A percentile compares a stretch with the other conserved stretches of the same genome.
These are phyloP conservation scores for Pneumocystis sp. DNA, from an alignment of 1,139 yeast genomes.

Conservation along the genomic window DNA sequence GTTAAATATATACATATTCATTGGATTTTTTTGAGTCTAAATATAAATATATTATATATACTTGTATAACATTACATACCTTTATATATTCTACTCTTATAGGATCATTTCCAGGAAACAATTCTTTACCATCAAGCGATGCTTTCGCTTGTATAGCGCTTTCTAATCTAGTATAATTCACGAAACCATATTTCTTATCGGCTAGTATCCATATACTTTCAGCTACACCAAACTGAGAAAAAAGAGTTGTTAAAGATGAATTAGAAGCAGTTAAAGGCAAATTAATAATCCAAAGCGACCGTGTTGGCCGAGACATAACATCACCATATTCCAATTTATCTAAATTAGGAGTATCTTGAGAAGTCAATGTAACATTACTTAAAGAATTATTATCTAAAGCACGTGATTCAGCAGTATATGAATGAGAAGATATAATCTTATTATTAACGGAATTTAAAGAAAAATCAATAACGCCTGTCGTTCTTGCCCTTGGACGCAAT, in stretches of 20 bases:
- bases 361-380: not conserved
- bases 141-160: constrained; percentile 67
- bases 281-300: constrained; percentile 61
- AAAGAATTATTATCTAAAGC: not conserved
- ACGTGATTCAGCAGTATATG: not conserved
- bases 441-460: constrained; percentile 8
- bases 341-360: not conserved
- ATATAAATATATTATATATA: constrained; percentile 1
- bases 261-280: constrained; percentile 42
- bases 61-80: constrained; percentile 10
- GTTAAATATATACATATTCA: not conserved
- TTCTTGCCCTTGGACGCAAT: constrained; percentile 11
- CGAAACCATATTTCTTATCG: constrained; percentile 45
- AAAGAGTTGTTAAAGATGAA: constrained; percentile 31
- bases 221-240: constrained; percentile 41
- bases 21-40: not conserved
- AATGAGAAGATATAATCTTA: constrained; percentile 6
- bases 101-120: constrained; percentile 49
- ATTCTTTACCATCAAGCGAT: constrained; percentile 63
- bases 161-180: constrained; percentile 58
- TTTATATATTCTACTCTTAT: constrained; percentile 30
- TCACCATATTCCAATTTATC: not conserved
- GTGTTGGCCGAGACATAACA: constrained; percentile 37
- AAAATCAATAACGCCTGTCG: constrained; percentile 9
- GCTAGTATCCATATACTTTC: constrained; percentile 43